These are phyloP conservation scores for Penicillium manginii DNA, from an alignment of 495 filamentous ascomycete genomes.

Conservation along the genomic window DNA sequence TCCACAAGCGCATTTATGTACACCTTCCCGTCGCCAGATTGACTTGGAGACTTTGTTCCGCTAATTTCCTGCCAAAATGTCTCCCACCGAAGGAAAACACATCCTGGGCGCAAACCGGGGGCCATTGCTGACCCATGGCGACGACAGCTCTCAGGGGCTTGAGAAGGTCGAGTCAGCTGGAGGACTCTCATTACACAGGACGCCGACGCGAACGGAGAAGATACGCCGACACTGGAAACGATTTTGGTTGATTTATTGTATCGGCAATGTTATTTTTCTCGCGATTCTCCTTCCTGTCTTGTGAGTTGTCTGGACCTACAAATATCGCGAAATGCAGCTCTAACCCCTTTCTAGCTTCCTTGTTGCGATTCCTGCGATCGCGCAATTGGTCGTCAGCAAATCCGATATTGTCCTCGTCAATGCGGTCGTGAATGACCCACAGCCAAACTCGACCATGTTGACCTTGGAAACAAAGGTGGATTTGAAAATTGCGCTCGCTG, in stretches of 20 bases:
- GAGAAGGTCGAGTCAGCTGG: conserved; percentile 15
- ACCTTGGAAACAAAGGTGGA: conserved; percentile 37
- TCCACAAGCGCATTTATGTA: conserved; percentile 2
- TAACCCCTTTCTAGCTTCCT: conserved; percentile 37
- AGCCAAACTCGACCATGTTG: conserved; percentile 34
- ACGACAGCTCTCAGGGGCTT: conserved; percentile 6
- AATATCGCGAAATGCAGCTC: neutral
- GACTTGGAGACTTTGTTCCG: conserved; percentile 1
- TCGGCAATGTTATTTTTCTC: conserved; percentile 42
- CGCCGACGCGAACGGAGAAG: conserved; percentile 18
- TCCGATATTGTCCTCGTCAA: conserved; percentile 37
- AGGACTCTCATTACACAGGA: conserved; percentile 13
- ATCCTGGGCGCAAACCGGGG: conserved; percentile 21
- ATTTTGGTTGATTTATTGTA: conserved; percentile 44
- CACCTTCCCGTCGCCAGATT: neutral
- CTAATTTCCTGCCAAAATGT: conserved; percentile 7
- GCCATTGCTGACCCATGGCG: conserved; percentile 14
- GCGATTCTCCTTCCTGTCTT: conserved; percentile 44
- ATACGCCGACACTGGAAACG: conserved; percentile 38
- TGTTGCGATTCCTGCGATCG: conserved; percentile 44
- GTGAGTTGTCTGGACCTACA: conserved; percentile 14
- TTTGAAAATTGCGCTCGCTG: conserved; percentile 35
- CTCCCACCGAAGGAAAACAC: conserved; percentile 6
- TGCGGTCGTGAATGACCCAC: conserved; percentile 36
- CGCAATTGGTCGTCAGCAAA: conserved; percentile 44